Conservation (phyloP, 805 yeast species). For the Phaffomyces antillensis region DNA sequence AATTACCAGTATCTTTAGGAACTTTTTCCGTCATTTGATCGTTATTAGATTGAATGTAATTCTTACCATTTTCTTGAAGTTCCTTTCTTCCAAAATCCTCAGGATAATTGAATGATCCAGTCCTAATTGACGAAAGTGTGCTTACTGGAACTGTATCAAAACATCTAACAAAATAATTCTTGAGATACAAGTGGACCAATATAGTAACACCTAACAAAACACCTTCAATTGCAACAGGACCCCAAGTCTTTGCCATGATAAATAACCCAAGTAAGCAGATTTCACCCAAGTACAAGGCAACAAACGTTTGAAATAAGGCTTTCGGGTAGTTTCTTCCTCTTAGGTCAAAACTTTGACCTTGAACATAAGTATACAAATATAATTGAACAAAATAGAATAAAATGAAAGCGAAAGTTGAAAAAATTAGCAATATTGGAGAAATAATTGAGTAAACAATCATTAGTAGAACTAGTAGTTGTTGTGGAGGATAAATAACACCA, state of each 20-base stretch:
- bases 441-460: conserved; percentile 71
- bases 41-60: conserved; percentile 21
- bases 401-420: conserved; percentile 51
- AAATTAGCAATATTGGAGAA: conserved; percentile 64
- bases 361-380: conserved; percentile 59
- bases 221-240: conserved; percentile 63
- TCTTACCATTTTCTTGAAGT: conserved; percentile 43
- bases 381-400: conserved; percentile 54
- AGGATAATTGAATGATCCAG: conserved; percentile 46
- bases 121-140: conserved; percentile 34
- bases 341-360: conserved; percentile 47
- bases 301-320: conserved; percentile 66
- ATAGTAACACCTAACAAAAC: conserved; percentile 54
- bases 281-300: conserved; percentile 65
- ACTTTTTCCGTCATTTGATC: conserved; percentile 17
- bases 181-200: conserved; percentile 49
- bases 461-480: conserved; percentile 69
- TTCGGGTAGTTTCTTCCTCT: conserved; percentile 71
- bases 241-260: conserved; percentile 75
- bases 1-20: background rate
- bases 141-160: conserved; percentile 66
- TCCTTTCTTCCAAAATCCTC: conserved; percentile 61
- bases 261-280: conserved; percentile 63
- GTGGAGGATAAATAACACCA: conserved; percentile 78
- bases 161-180: conserved; percentile 52